These are phyloP conservation scores for Fraxinus albicans DNA, from an alignment of 305 asterid species.

Conservation along the genomic window DNA sequence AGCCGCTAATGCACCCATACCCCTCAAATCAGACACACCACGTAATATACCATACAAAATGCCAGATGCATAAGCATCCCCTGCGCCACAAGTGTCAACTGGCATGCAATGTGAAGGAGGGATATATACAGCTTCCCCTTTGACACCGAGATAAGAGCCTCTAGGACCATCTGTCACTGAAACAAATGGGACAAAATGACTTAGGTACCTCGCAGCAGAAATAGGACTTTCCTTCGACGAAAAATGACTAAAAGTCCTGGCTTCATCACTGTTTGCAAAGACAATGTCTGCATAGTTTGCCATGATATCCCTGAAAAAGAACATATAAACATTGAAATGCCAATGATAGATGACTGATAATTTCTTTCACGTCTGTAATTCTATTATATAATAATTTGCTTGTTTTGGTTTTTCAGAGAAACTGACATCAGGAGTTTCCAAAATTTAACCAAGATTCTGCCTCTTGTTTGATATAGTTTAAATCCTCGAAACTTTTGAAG, in stretches of 20 bases:
- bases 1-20: constrained; percentile 79
- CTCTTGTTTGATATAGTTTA: constrained; percentile 1
- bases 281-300: constrained; percentile 82
- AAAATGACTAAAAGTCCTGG: constrained; percentile 76
- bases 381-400: neutral
- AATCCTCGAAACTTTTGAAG: neutral
- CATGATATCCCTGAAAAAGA: constrained; percentile 70
- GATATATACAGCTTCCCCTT: constrained; percentile 84
- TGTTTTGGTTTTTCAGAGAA: neutral
- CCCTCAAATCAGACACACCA: constrained; percentile 69
- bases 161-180: constrained; percentile 92
- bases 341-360: neutral
- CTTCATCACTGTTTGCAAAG: constrained; percentile 89
- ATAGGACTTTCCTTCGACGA: constrained; percentile 68
- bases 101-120: constrained; percentile 90
- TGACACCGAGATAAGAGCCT: constrained; percentile 92
- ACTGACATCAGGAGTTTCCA: constrained; percentile 1
- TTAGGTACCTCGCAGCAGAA: constrained; percentile 81
- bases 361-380: neutral
- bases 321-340: neutral
- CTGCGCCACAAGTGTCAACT: constrained; percentile 94
- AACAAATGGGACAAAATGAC: constrained; percentile 92
- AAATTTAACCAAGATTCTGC: constrained; percentile 9
- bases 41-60: constrained; percentile 67
- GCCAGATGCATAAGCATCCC: constrained; percentile 98